Percentiles rank a stretch among this genome's conserved stretches.
phyloP scores from a whole-genome alignment of 768 basidiomycete species.

The Saitozyma sp. region DNA sequence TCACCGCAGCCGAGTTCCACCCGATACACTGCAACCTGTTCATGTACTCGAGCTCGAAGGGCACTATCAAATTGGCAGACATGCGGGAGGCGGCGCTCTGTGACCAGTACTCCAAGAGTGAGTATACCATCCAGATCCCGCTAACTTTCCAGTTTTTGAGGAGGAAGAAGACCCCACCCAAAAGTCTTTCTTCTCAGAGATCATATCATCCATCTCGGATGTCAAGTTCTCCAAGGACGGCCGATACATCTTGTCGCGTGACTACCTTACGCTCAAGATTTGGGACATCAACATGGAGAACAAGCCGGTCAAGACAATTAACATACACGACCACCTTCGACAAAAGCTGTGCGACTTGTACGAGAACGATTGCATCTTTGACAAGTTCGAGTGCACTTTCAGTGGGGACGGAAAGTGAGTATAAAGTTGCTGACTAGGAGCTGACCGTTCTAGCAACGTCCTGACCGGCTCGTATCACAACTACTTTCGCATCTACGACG shows the following conservation, averaged over 20 bases:
- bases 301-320: conserved; percentile 92
- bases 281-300: conserved; percentile 99
- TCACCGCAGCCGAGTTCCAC: conserved; percentile 99
- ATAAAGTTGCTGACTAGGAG: not conserved
- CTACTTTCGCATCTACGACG: conserved; percentile 99
- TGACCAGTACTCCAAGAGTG: conserved; percentile 93
- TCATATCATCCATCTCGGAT: conserved; percentile 98
- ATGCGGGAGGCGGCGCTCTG: conserved; percentile 98
- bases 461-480: conserved; percentile 99
- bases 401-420: conserved; percentile 86
- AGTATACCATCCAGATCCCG: conserved; percentile 48
- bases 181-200: conserved; percentile 99
- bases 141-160: conserved; percentile 73
- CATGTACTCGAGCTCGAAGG: conserved; percentile 99
- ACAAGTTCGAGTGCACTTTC: conserved; percentile 99
- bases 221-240: conserved; percentile 99
- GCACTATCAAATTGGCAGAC: conserved; percentile 98
- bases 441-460: conserved; percentile 67
- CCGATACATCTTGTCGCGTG: conserved; percentile 91
- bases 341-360: conserved; percentile 98
- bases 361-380: conserved; percentile 99
- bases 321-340: conserved; percentile 95
- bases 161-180: conserved; percentile 97
- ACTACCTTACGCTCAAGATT: conserved; percentile 96
- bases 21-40: conserved; percentile 96